Evolutionary conservation across 148 eudicot species (phyloP).

Genomic region (Pouteria glomerata): DNA sequence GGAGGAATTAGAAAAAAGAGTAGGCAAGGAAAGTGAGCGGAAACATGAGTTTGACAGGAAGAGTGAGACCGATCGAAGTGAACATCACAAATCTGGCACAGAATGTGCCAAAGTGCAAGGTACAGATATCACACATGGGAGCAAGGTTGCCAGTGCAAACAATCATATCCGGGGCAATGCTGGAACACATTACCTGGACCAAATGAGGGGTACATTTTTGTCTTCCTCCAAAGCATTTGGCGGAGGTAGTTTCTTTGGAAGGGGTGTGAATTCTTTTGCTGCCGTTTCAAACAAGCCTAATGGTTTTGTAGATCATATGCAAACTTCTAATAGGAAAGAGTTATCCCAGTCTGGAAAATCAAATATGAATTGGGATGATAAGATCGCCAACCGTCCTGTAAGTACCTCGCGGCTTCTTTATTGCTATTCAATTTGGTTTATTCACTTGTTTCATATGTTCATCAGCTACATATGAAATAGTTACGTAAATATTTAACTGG

Average conservation of each 20-base stretch:
- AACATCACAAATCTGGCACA: slow-evolving; percentile 38
- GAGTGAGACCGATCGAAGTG: slow-evolving; percentile 54
- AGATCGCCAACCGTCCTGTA: slow-evolving; percentile 43
- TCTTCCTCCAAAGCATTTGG: slow-evolving; percentile 86
- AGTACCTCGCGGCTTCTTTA: slow-evolving; percentile 26
- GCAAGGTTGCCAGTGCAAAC: slow-evolving; percentile 32
- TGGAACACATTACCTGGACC: slow-evolving; percentile 83
- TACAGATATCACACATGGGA: too few species aligned
- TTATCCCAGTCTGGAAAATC: slow-evolving; percentile 37
- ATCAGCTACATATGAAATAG: not conserved
- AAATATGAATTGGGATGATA: slow-evolving; percentile 48
- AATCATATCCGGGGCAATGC: slow-evolving; percentile 58
- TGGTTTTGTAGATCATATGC: slow-evolving; percentile 38
- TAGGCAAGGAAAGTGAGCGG: slow-evolving; percentile 58
- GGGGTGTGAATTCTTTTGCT: slow-evolving; percentile 37
- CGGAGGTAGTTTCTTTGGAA: slow-evolving; percentile 78
- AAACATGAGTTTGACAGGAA: slow-evolving; percentile 53
- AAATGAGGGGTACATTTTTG: slow-evolving; percentile 76
- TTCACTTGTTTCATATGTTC: not conserved
- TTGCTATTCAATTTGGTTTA: not conserved
- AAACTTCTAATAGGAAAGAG: slow-evolving; percentile 51
- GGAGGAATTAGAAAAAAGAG: slow-evolving; percentile 75
- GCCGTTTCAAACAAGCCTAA: slow-evolving; percentile 44
- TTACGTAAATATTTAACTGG: not conserved
- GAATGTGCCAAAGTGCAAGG: slow-evolving; percentile 43